phyloP scores from a whole-genome alignment of 2,329 filamentous ascomycete genomes.

The Fusarium foetens region DNA sequence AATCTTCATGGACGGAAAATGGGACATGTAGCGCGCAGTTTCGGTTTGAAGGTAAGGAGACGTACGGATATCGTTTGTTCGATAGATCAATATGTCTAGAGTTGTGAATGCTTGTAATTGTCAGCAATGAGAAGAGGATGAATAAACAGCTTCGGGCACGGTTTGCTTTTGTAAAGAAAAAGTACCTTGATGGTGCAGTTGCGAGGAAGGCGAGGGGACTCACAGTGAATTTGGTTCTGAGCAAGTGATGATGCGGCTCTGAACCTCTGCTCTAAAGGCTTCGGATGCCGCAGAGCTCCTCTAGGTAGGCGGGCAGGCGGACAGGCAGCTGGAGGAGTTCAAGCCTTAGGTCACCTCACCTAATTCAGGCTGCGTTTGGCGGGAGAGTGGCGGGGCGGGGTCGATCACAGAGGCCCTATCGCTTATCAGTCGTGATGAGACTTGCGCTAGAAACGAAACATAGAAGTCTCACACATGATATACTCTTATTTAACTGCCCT shows the following conservation, averaged over 20 bases:
- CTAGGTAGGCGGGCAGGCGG: background rate
- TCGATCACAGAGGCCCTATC: constrained; percentile 1
- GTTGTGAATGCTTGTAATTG: constrained; percentile 10
- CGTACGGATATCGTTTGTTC: constrained; percentile 18
- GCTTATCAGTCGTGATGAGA: background rate
- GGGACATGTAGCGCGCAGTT: background rate
- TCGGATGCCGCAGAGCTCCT: constrained; percentile 23
- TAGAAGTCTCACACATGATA: background rate
- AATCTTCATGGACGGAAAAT: background rate
- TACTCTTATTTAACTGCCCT: background rate
- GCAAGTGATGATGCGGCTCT: constrained; percentile 35
- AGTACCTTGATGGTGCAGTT: constrained; percentile 34
- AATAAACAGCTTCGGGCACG: background rate
- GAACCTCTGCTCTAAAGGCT: constrained; percentile 12
- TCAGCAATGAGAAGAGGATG: constrained; percentile 8
- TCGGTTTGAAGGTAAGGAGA: constrained; percentile 14
- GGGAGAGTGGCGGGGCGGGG: constrained; percentile 4
- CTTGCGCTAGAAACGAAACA: background rate
- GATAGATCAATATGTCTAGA: background rate
- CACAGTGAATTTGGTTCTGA: constrained; percentile 6
- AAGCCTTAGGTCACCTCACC: constrained; percentile 15
- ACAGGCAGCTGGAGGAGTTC: constrained; percentile 27
- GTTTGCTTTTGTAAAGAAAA: background rate
- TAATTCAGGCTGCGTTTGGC: background rate
- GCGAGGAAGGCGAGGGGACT: background rate